phyloP scores from a whole-genome alignment of 2,329 filamentous ascomycete genomes.

The Nothopassalora personata region DNA sequence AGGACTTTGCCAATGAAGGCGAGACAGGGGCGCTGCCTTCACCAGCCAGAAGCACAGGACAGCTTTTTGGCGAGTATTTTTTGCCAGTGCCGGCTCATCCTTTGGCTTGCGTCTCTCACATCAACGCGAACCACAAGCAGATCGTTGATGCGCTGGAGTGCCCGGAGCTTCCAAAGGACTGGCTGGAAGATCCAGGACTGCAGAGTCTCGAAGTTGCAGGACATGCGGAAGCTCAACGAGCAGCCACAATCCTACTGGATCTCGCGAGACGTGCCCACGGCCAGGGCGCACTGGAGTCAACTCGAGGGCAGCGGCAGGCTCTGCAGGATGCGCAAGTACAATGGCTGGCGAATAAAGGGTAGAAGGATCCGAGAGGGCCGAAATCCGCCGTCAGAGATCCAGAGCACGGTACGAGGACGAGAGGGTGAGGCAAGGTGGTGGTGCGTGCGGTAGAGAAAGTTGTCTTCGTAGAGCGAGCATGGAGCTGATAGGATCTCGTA shows the following conservation, averaged over 20 bases:
- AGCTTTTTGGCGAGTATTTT: neutral
- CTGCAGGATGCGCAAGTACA: neutral
- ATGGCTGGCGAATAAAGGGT: neutral
- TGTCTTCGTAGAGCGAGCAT: no score
- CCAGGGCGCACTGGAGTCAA: neutral
- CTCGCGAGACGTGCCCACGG: neutral
- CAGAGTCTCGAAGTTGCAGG: neutral
- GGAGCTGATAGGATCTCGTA: no score
- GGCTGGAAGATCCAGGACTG: neutral
- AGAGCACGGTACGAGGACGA: no score
- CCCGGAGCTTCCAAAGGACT: neutral
- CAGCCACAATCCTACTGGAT: neutral
- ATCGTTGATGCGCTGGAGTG: neutral
- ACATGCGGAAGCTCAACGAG: neutral
- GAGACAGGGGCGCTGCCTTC: neutral
- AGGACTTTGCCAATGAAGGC: neutral
- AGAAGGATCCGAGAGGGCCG: no score
- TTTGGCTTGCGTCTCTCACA: neutral
- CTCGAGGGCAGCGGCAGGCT: neutral
- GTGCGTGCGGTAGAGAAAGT: no score
- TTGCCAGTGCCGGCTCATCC: neutral
- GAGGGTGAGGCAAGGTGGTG: no score
- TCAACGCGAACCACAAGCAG: neutral
- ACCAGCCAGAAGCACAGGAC: neutral
- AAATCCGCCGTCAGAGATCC: no score